Percentiles rank a stretch among this genome's conserved stretches.
phyloP scores from a whole-genome alignment of 352 stramenopile species.

The Globisporangium nunn region DNA sequence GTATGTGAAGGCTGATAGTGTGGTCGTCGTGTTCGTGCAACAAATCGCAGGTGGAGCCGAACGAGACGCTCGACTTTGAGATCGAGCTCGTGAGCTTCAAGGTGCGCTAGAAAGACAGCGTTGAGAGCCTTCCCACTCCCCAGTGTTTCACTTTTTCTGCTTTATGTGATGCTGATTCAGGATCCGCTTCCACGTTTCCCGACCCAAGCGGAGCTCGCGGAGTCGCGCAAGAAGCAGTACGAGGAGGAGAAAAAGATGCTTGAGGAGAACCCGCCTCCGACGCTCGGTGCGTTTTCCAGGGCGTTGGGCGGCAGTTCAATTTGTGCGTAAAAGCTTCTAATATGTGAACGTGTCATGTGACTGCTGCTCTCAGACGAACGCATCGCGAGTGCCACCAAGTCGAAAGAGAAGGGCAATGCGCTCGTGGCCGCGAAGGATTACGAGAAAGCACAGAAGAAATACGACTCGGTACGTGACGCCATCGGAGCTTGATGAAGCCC shows the following conservation, averaged over 20 bases:
- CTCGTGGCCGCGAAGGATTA: slow-evolving; percentile 65
- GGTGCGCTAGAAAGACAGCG: slow-evolving; percentile 17
- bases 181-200: slow-evolving; percentile 77
- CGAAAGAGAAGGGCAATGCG: slow-evolving; percentile 78
- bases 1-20: too few relatives aligned
- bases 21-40: too few relatives aligned
- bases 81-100: slow-evolving; percentile 79
- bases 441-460: slow-evolving; percentile 75
- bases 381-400: slow-evolving; percentile 50
- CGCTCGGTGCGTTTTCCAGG: slow-evolving; percentile 35
- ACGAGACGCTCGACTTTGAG: slow-evolving; percentile 84
- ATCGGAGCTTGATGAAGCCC: too few relatives aligned
- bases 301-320: not conserved
- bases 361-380: slow-evolving; percentile 45
- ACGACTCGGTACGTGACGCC: slow-evolving; percentile 52
- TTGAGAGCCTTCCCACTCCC: too few relatives aligned
- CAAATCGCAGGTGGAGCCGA: slow-evolving; percentile 45
- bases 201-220: slow-evolving; percentile 71
- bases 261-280: slow-evolving; percentile 77
- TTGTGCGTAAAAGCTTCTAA: not conserved
- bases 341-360: too few relatives aligned
- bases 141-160: not conserved
- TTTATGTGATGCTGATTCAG: slow-evolving; percentile 16
- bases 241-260: slow-evolving; percentile 83
- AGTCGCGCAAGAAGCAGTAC: slow-evolving; percentile 73